Base-by-base conservation (phyloP, 2,329 filamentous ascomycete species). In the Fusarium pilosicola region DNA sequence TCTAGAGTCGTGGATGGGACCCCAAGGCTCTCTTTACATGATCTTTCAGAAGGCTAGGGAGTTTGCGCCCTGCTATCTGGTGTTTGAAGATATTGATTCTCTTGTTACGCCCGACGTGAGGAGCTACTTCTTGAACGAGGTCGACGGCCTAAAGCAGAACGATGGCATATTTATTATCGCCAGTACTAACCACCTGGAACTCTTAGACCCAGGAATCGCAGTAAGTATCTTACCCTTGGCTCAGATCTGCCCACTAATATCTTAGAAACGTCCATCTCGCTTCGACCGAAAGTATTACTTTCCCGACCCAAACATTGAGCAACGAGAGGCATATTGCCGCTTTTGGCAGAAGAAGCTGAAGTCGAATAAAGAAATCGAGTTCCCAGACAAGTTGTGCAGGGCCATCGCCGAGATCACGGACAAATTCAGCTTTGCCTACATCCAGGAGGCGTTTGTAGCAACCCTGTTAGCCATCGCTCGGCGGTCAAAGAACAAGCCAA, bases 21-120 rank as follows among this genome's bases (percentile, higher is more conserved):
- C 48, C 3, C 48, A 51, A 3, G 48, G 30, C 22, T 20, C 48
- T 34, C 48, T 51, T 34, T 11, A 24, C 12, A 13, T 11, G 22
- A 34, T 51, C n/a, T 51, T 51, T 20, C 30, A 51, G 30, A 51
- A 51, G n/a, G 48, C 48, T 2, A 34, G 48, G 48, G 48, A 51
- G 22, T 51, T 51, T 24, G 48, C 48, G 12, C 48, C 48, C 3
- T 51, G 48, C 17, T 51, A 51, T 12, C 14, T 51, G 17, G 48
- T 51, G 12, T 51, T 51, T 20, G 48, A 51, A 20, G 48, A 51
- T 51, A 51, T 51, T 7, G 48, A 51, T 11, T 51, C 48, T 24
- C 48, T 51, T 11, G 30, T 51, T 14, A 51, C 48, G 6, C 30
- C 48, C 8, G 12, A 51, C 15, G 48, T 51, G 17, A 51, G 48